Conservation (phyloP, 805 yeast genomes). For the Candida khao-thaluensis region DNA sequence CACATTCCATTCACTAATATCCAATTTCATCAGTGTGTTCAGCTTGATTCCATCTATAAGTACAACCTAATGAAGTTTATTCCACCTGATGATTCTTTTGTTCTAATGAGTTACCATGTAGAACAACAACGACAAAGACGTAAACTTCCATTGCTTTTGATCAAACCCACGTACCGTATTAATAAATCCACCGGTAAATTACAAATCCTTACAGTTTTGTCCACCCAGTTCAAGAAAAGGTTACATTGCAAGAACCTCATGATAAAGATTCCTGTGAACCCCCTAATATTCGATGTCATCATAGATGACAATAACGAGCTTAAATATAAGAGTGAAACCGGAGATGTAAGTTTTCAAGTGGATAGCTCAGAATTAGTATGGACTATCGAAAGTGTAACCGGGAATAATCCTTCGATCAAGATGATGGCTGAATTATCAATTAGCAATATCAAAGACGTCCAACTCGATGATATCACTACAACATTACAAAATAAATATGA, state of each 20-base stretch:
- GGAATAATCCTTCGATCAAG: slow-evolving; percentile 46
- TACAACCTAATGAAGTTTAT: slow-evolving; percentile 70
- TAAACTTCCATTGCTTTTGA: slow-evolving; percentile 45
- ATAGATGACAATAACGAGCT: slow-evolving; percentile 34
- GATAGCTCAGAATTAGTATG: slow-evolving; percentile 70
- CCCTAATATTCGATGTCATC: slow-evolving; percentile 27
- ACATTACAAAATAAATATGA: slow-evolving; percentile 5
- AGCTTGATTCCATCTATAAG: slow-evolving; percentile 63
- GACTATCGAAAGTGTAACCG: slow-evolving; percentile 67
- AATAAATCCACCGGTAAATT: slow-evolving; percentile 21
- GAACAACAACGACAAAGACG: slow-evolving; percentile 39
- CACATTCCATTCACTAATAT: slow-evolving; percentile 36
- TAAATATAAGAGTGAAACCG: slow-evolving; percentile 68
- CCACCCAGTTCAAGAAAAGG: slow-evolving; percentile 35
- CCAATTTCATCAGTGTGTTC: slow-evolving; percentile 67
- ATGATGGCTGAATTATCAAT: slow-evolving; percentile 53
- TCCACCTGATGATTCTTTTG: slow-evolving; percentile 71
- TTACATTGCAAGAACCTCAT: slow-evolving; percentile 31
- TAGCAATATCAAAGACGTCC: slow-evolving; percentile 2
- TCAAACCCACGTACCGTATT: slow-evolving; percentile 37
- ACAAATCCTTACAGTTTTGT: slow-evolving; percentile 35
- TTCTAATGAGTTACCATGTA: slow-evolving; percentile 38
- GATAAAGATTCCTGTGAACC: slow-evolving; percentile 36
- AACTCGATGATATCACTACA: slow-evolving; percentile 6
- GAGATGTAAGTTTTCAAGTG: slow-evolving; percentile 68